Conservation (phyloP, 2,329 filamentous ascomycete genomes). For the Sporothrix brasiliensis region DNA sequence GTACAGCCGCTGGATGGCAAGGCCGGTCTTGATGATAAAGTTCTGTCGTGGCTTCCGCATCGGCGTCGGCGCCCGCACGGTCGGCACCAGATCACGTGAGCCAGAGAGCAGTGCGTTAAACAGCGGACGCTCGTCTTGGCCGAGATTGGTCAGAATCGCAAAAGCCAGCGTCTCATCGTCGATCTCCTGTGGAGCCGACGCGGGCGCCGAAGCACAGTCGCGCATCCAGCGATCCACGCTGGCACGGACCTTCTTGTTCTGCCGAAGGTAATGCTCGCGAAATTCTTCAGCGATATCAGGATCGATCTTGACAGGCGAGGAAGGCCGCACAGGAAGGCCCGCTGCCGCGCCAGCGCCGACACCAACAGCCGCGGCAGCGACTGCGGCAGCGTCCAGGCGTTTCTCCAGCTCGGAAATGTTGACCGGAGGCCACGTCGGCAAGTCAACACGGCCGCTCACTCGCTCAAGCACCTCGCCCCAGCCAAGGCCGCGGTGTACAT, state of each 20-base stretch:
- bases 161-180: slow-evolving; percentile 94
- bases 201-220: slow-evolving; percentile 72
- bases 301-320: slow-evolving; percentile 74
- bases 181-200: slow-evolving; percentile 80
- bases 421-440: slow-evolving; percentile 89
- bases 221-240: slow-evolving; percentile 89
- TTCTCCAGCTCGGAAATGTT: slow-evolving; percentile 65
- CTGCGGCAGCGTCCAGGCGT: slow-evolving; percentile 60
- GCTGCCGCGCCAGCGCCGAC: slow-evolving; percentile 31
- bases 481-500: slow-evolving; percentile 73
- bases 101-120: slow-evolving; percentile 79
- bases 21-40: slow-evolving; percentile 72
- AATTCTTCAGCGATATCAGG: slow-evolving; percentile 94
- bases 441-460: slow-evolving; percentile 82
- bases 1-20: slow-evolving; percentile 84
- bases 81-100: slow-evolving; percentile 58
- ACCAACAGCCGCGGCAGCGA: slow-evolving; percentile 33
- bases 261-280: slow-evolving; percentile 85
- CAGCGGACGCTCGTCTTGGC: slow-evolving; percentile 71
- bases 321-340: slow-evolving; percentile 54
- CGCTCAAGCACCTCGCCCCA: slow-evolving; percentile 96
- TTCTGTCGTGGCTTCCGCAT: slow-evolving; percentile 67
- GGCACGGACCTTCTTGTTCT: slow-evolving; percentile 89
- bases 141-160: slow-evolving; percentile 86
- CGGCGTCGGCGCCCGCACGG: slow-evolving; percentile 69